Base-by-base conservation (phyloP, 495 filamentous ascomycete species). In the Neurospora sp. region DNA sequence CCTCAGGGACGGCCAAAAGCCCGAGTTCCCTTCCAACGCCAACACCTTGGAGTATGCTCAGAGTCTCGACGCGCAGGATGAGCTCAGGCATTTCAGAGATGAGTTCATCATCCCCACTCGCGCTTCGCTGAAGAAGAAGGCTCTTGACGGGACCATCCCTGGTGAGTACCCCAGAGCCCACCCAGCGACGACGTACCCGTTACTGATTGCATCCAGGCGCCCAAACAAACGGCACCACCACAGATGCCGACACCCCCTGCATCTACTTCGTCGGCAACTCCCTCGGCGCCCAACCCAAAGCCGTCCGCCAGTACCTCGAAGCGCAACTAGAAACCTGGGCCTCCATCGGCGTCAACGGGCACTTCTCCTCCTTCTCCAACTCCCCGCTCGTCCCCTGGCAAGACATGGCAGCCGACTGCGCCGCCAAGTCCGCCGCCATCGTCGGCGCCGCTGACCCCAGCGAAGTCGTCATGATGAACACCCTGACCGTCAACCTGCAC, bases 231-330 rank as follows among this genome's bases (percentile, higher is more conserved):
- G 40, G 35, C 23, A 20, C 42, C 41, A 20, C 38, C 38, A n/a
- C n/a, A n/a, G 73, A 78, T 18, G 76, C 73, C 12, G 73, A 81
- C n/a, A 80, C 85, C 40, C 76, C 78, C 20, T 91, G 88, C 80
- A 92, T 93, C 76, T 98, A 98, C 82, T 87, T 98, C 39, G 96
- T 94, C 77, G 95, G 95, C 31, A 97, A 98, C 83, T 98, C 95
- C 2, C 87, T 97, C 20, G 95, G 95, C 49, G 86, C 94, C 16
- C 95, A 98, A 80, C 95, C 95, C 27, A 88, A 87, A 62, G 85
- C 86, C 49, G 92, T 90, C 3, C 83, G 86, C 40, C 80, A 83
- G 11, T 90, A 92, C 76, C 87, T 98, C 73, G 85, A 90, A 37
- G 85, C 89, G 44, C 93, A 97, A 77, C 88, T 98, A 16, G 84